phyloP scores from a whole-genome alignment of 202 grass and related monocot species.

The Setaria italica region DNA sequence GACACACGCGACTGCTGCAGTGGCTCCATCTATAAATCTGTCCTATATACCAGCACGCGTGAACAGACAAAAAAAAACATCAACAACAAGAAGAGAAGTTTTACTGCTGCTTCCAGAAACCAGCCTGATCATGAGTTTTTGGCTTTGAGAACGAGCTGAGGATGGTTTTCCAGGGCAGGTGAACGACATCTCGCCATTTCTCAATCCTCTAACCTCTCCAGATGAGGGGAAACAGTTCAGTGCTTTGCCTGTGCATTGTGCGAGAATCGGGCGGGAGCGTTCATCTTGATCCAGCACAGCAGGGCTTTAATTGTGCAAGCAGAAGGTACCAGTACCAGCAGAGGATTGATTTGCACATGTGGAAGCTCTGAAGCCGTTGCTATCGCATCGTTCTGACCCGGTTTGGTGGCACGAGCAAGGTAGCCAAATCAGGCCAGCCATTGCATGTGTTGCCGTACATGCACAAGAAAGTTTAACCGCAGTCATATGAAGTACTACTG shows the following conservation, averaged over 20 bases:
- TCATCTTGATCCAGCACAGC: not conserved
- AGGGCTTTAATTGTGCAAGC: conserved; percentile 41
- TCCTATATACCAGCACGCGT: not conserved
- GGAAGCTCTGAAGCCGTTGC: conserved; percentile 7
- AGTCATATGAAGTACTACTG: not conserved
- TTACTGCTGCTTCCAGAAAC: conserved; percentile 19
- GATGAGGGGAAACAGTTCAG: not conserved
- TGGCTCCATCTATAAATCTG: not conserved
- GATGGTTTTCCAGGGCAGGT: conserved; percentile 5
- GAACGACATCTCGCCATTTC: not conserved
- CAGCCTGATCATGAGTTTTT: not conserved
- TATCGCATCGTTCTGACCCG: conserved; percentile 5
- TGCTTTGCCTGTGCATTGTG: not conserved
- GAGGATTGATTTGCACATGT: conserved; percentile 58
- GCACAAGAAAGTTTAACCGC: conserved; percentile 14
- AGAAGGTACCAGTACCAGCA: conserved; percentile 44
- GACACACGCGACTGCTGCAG: not conserved
- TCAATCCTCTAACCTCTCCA: not conserved
- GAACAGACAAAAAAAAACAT: not conserved
- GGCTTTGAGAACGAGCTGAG: not conserved
- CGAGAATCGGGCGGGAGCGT: not conserved
- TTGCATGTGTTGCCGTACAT: conserved; percentile 4
- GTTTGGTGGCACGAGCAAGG: conserved; percentile 14
- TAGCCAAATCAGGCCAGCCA: conserved; percentile 33
- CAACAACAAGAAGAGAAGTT: not conserved